A percentile compares a stretch with the other conserved stretches of the same genome.
These are phyloP conservation scores for Scedosporium minutisporum DNA, from an alignment of 2,329 filamentous ascomycete genomes.

Conservation along the genomic window DNA sequence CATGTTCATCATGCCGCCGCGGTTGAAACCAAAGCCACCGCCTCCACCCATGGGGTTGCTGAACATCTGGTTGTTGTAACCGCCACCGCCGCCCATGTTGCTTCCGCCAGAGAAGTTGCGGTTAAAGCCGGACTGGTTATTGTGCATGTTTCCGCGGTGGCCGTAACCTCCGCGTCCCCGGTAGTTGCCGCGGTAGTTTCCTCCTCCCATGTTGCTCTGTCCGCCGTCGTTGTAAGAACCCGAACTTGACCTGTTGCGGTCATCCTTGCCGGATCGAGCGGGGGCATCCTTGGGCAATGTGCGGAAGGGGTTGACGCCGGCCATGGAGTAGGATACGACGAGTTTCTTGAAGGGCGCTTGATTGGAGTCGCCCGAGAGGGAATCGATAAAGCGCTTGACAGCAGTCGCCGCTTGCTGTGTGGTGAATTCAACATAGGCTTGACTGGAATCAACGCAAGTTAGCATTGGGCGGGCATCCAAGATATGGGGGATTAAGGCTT, in stretches of 20 bases:
- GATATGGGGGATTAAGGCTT: neutral
- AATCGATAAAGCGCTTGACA: slow-evolving; percentile 72
- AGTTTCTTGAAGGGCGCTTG: slow-evolving; percentile 54
- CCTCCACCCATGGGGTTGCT: slow-evolving; percentile 43
- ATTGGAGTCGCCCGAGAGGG: slow-evolving; percentile 30
- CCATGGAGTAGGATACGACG: slow-evolving; percentile 64
- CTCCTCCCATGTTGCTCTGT: slow-evolving; percentile 29
- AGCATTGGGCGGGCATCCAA: neutral
- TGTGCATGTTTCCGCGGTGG: slow-evolving; percentile 40
- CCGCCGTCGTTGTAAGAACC: slow-evolving; percentile 42
- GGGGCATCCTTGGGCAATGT: slow-evolving; percentile 85
- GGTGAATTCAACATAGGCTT: slow-evolving; percentile 77
- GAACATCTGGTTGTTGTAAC: slow-evolving; percentile 34
- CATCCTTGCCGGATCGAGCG: slow-evolving; percentile 30
- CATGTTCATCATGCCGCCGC: slow-evolving; percentile 31
- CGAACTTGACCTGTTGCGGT: slow-evolving; percentile 50
- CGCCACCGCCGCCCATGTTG: slow-evolving; percentile 26
- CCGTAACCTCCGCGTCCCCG: slow-evolving; percentile 41
- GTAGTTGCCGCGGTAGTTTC: slow-evolving; percentile 43
- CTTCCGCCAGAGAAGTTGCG: slow-evolving; percentile 26
- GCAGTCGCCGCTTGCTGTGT: slow-evolving; percentile 79
- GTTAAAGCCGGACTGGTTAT: slow-evolving; percentile 32
- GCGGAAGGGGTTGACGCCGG: slow-evolving; percentile 76
- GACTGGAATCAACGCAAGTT: slow-evolving; percentile 26
- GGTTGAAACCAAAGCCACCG: slow-evolving; percentile 40